Base-by-base conservation (phyloP, 352 stramenopile species). In the Phytophthora nicotianae region DNA sequence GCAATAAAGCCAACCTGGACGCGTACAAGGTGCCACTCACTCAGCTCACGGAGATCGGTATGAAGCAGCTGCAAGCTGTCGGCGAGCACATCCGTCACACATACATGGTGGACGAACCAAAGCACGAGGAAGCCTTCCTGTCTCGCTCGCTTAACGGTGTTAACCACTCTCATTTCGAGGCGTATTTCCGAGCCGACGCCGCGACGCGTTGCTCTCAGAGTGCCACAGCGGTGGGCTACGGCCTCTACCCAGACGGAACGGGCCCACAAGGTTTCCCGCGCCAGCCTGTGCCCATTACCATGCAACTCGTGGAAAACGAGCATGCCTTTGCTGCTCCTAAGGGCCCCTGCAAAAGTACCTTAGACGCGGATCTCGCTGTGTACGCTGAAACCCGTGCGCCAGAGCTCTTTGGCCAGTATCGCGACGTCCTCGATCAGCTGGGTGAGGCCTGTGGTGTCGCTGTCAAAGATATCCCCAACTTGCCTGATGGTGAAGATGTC, bases 321-420 rank as follows among this genome's bases (percentile, higher is more conserved):
- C 87, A 95, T 60, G 87, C 81, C 0, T 95, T 95, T 62, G 87
- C 87, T 14, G 87, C 87, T 16, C 83, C 87, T 19, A 93, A 93
- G 49, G 85, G 85, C 7, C 85, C 87, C 10, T 93, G 85, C 69
- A 75, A 68, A 19, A 67, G 57, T 20, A 81, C 78, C 1, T 54
- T 90, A 32, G 56, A 75, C 0, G 64, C 63, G 0, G 85, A 96
- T 63, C 62, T 90, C 17, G 70, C 62, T 29, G 63, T 61, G 43
- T 96, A 94, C 62, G 79, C 81, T 2, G 53, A 74, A 17, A 79
- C 69, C 13, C 79, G 85, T 6, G 83, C 72, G 5, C 66, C 68
- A 10, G 79, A 90, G 50, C 62, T 93, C 23, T 79, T 95, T 45
- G 52, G 74, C 5, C 49, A 80, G 60, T 82, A 90, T 70, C 58